These are phyloP conservation scores for Cadophora sp. DNA, from an alignment of 2,329 filamentous ascomycete genomes.

Conservation along the genomic window DNA sequence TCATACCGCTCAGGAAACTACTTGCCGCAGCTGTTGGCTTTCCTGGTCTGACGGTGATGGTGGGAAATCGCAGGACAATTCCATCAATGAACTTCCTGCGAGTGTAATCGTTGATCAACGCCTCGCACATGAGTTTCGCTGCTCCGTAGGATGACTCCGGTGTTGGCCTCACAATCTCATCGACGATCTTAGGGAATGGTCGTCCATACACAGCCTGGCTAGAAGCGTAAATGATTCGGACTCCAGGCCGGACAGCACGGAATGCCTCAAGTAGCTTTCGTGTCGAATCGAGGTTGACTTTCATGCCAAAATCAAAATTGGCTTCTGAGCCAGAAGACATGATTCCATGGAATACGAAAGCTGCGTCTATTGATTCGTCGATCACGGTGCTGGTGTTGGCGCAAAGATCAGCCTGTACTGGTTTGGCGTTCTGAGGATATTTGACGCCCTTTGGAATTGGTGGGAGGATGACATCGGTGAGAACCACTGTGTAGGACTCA, in stretches of 20 bases:
- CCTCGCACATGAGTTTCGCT: constrained; percentile 68
- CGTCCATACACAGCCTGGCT: constrained; percentile 66
- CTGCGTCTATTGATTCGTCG: constrained; percentile 50
- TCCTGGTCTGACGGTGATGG: constrained; percentile 65
- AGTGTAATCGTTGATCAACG: constrained; percentile 62
- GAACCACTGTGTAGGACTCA: constrained; percentile 53
- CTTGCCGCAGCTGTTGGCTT: constrained; percentile 65
- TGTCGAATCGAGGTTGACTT: constrained; percentile 65
- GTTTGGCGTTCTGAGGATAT: constrained; percentile 38
- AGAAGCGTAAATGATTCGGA: constrained; percentile 63
- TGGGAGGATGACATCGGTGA: constrained; percentile 63
- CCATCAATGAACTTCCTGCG: constrained; percentile 63
- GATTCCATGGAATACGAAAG: constrained; percentile 68
- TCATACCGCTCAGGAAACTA: constrained; percentile 67
- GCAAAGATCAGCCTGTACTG: constrained; percentile 47
- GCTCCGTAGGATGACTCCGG: constrained; percentile 66
- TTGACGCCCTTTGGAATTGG: constrained; percentile 52
- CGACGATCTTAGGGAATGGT: constrained; percentile 55
- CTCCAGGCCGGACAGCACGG: constrained; percentile 50
- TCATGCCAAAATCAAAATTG: constrained; percentile 60
- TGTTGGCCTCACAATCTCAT: constrained; percentile 54
- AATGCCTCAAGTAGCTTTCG: constrained; percentile 59
- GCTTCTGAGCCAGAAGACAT: constrained; percentile 69
- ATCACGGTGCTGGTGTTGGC: constrained; percentile 42
- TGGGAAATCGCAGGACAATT: constrained; percentile 63